phyloP scores from a whole-genome alignment of 1,139 yeast genomes.

The Scheffersomyces quercinus region DNA sequence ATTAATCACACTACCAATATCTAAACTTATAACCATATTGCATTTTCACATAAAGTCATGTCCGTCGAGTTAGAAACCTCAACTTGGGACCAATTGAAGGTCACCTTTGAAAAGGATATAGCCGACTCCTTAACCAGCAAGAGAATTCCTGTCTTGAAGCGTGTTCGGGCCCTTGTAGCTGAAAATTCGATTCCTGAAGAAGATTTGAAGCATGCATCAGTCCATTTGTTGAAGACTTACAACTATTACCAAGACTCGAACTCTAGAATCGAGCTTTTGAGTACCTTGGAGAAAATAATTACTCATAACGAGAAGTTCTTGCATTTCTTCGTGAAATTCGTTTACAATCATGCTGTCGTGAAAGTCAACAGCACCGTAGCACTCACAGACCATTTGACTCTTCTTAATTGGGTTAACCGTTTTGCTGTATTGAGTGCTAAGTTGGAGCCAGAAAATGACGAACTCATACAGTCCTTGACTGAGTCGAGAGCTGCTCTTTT shows the following conservation, averaged over 20 bases:
- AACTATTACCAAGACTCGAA: conserved; percentile 52
- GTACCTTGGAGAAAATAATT: conserved; percentile 37
- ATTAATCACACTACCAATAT: too few species aligned
- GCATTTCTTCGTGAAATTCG: conserved; percentile 34
- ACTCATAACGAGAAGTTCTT: conserved; percentile 31
- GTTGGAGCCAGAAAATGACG: conserved; percentile 5
- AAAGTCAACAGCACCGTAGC: conserved; percentile 42
- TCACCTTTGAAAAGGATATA: conserved; percentile 23
- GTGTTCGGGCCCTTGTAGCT: conserved; percentile 14
- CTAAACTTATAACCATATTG: too few species aligned
- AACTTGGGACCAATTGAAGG: conserved; percentile 28
- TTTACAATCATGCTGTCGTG: conserved; percentile 30
- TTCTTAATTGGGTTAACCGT: conserved; percentile 56
- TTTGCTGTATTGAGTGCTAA: conserved; percentile 24
- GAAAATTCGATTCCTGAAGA: conserved; percentile 17
- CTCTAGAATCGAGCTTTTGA: conserved; percentile 44
- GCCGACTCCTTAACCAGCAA: conserved; percentile 34
- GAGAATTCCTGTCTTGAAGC: conserved; percentile 31
- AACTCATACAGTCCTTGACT: conserved; percentile 14
- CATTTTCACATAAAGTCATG: too few species aligned
- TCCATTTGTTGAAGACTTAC: conserved; percentile 43
- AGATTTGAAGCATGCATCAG: conserved; percentile 22
- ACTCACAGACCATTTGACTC: conserved; percentile 52
- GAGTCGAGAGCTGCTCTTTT: conserved; percentile 25
- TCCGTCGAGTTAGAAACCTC: conserved; percentile 4